These are phyloP conservation scores for Tremella mesenterica DNA, from an alignment of 768 basidiomycete species.

Conservation along the genomic window DNA sequence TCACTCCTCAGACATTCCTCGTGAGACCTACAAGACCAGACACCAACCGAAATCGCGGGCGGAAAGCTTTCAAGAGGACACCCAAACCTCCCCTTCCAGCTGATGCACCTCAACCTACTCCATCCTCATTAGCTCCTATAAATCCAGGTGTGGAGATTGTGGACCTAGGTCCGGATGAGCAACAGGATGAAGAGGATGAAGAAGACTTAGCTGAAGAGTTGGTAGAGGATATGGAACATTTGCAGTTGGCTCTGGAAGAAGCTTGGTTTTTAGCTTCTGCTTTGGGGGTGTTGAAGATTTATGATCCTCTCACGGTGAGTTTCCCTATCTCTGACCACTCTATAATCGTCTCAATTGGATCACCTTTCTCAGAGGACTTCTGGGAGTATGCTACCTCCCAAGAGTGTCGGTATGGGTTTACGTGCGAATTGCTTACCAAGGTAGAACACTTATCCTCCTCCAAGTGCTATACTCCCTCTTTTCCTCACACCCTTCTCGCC, in stretches of 20 bases:
- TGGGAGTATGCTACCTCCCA: too few relatives aligned
- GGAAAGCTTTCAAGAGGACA: slow-evolving; percentile 27
- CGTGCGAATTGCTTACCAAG: not conserved
- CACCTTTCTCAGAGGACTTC: too few relatives aligned
- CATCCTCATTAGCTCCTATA: slow-evolving; percentile 1
- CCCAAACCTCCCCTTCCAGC: slow-evolving; percentile 9
- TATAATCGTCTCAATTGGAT: too few relatives aligned
- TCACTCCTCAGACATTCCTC: slow-evolving; percentile 42
- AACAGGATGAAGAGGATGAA: slow-evolving; percentile 40
- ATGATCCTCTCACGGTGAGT: slow-evolving; percentile 59
- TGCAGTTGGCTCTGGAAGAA: slow-evolving; percentile 80
- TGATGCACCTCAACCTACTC: slow-evolving; percentile 3
- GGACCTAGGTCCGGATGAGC: not conserved
- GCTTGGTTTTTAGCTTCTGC: slow-evolving; percentile 82
- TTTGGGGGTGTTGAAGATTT: slow-evolving; percentile 67
- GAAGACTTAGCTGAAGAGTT: slow-evolving; percentile 49
- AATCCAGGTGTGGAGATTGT: not conserved
- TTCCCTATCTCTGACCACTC: slow-evolving; percentile 54
- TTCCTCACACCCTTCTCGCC: slow-evolving; percentile 45
- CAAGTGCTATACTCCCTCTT: slow-evolving; percentile 25
- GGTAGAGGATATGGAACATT: slow-evolving; percentile 71
- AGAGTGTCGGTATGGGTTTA: too few relatives aligned
- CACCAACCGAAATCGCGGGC: slow-evolving; percentile 30
- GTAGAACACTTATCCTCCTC: slow-evolving; percentile 21
- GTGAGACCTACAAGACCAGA: slow-evolving; percentile 41